Base-by-base conservation (phyloP, 306 rosid genomes). In the Medicago truncatula region DNA sequence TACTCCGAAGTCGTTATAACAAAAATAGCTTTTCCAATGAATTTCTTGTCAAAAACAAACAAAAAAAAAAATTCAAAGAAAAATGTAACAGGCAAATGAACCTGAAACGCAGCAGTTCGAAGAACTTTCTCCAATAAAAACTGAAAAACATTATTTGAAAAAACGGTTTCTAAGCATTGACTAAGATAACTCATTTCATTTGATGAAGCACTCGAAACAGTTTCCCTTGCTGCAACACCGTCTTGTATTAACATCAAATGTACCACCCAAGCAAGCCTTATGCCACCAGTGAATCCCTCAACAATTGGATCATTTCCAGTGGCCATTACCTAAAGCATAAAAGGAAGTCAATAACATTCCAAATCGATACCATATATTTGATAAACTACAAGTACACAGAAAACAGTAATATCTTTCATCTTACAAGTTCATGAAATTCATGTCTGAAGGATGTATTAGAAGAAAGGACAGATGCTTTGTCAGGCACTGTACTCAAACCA, bases 191-290 rank as follows among this genome's bases (percentile, higher is more conserved):
- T 86, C 81, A 81, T 80, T 82, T 88, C 97, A 67, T 83, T 90
- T 20, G 90, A 82, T 39, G 93, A 90, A 78, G 87, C 88, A 83
- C 84, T 86, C 64, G 89, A 86, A 80, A 76, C 56, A 34, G 88
- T 77, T 74, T 88, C 92, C 84, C 87, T 86, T 60, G 90, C 72
- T 52, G 86, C 82, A 79, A 63, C 76, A 76, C 82, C 82, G 70
- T 89, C 98, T 46, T 87, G 92, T 76, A 83, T 80, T 70, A 95
- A 79, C 95, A 95, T 90, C 81, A 95, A 89, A 85, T 92, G 95
- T 65, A 90, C 98, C 70, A 88, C 83, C 98, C 98, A 95, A 70
- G 93, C 93, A 83, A 95, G 90, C 86, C 97, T 88, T 73, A 87
- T 69, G 47, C 93, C 88, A 73, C 91, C 95, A 74, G 85, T 54